Evolutionary conservation across 2,329 filamentous ascomycete species (phyloP), one percentile per base, ranked within the genome.

Genomic region (Setomelanomma holmii): DNA sequence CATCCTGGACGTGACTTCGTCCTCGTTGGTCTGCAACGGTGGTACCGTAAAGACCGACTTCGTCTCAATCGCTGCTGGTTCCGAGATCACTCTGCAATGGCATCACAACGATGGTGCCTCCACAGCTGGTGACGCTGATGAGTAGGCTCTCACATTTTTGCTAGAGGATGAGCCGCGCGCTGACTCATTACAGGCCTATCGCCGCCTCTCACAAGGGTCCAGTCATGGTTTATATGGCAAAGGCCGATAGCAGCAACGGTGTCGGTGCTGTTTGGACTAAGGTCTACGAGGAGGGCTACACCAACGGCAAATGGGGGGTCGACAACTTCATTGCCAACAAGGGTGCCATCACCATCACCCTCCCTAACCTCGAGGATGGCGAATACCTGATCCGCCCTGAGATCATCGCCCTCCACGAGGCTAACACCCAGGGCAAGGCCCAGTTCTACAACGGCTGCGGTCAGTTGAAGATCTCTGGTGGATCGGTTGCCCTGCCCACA

Each of bases 211-310:
- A 84, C 76, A 72, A 76, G 71, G 82, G 82, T 5, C 81, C 81
- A 43, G 66, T 83, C 67, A 77, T 80, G 65, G 81, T 79, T 56
- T 84, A 80, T 67, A 78, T 84, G 54, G 80, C 80, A 5, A 69
- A 70, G 24, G 69, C 71, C 27, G 58, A 67, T 16, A 67, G 66
- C 48, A 76, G 66, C 49, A 76, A 79, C 48, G 80, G 80, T 40
- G 71, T 76, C 38, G 79, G 80, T 17, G 72, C 74, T 52, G 80
- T 82, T 66, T 84, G 80, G 81, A 75, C 79, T 53, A 79, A 76
- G 67, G 60, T 79, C 49, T 71, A 67, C n/a, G 70, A 77, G 53
- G 71, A 73, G 14, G 75, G 75, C 51, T 70, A 69, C 30, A 53
- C 57, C 36, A 52, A 51, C 36, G 64, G 66, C 39, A 68, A 60